A percentile compares a stretch with the other conserved stretches of the same genome.
These are phyloP conservation scores for Aspergillus glaucus DNA, from an alignment of 2,329 filamentous ascomycete species.

Conservation along the genomic window DNA sequence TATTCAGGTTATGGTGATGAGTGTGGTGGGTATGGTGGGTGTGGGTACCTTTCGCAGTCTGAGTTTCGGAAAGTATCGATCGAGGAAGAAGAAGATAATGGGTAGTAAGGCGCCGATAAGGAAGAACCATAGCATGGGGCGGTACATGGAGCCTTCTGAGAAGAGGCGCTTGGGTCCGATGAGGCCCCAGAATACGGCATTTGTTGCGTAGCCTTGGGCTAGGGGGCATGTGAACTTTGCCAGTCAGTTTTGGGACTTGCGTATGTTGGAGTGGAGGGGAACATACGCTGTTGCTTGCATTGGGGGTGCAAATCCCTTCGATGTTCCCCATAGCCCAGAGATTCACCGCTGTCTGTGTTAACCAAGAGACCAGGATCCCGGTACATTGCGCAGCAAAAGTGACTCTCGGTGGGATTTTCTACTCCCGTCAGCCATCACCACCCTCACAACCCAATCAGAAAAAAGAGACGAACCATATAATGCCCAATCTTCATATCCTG, in stretches of 20 bases:
- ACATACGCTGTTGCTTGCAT: constrained; percentile 52
- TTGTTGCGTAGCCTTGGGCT: constrained; percentile 2
- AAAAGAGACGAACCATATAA: constrained; percentile 13
- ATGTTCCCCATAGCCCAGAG: constrained; percentile 43
- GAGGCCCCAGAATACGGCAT: constrained; percentile 53
- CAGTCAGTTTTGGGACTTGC: neutral
- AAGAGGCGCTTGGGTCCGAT: constrained; percentile 64
- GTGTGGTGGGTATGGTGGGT: neutral
- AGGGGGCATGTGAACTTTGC: neutral
- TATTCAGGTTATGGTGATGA: neutral
- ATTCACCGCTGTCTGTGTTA: constrained; percentile 40
- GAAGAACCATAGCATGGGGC: constrained; percentile 61
- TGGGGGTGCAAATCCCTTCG: constrained; percentile 43
- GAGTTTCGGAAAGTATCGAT: constrained; percentile 54
- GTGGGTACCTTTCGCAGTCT: constrained; percentile 52
- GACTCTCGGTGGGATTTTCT: constrained; percentile 35
- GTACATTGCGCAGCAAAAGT: constrained; percentile 45
- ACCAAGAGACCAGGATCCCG: constrained; percentile 41
- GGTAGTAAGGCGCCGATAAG: constrained; percentile 57
- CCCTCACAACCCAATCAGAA: neutral
- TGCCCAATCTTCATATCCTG: constrained; percentile 24
- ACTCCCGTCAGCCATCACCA: constrained; percentile 18
- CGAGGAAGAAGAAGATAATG: constrained; percentile 50
- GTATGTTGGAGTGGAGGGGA: constrained; percentile 57
- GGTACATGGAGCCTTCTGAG: constrained; percentile 53